Evolutionary conservation across 2,329 filamentous ascomycete genomes (phyloP), one percentile per base, ranked within the genome.

Genomic region (Waltergamsia citrina): DNA sequence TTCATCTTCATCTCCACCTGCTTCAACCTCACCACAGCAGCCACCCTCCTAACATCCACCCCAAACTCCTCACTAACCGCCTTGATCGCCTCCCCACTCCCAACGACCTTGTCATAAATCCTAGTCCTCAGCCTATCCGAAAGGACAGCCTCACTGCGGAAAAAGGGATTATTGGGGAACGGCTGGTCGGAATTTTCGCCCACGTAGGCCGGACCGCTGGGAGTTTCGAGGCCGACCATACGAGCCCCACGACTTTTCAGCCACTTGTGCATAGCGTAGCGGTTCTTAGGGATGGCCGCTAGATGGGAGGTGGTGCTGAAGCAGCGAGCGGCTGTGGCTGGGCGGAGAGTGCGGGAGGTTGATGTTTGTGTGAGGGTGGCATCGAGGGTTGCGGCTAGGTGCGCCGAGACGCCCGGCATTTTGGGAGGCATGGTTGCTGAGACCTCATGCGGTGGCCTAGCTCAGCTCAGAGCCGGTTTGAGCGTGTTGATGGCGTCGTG

Each of bases 1-100:
- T 71, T 55, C 85, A 81, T 87, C 44, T 80, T 67, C 62, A 81
- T 86, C 63, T 95, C 86, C 43, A 94, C 68, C 56, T 86, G 78
- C 63, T 90, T 90, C 49, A 95, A 64, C 48, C 88, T 69, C 38
- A 94, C 81, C 15, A 94, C 83, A 16, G 88, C 88, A 19, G 79
- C 87, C 14, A 94, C 82, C 47, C 88, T 73, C 50, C 84, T 75
- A 58, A 94, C 81, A 49, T 92, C 86, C 17, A 94, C 74, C 19
- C 78, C 75, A 46, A 84, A 71, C 49, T 85, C 73, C 2, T 81
- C 81, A 50, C 85, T 88, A 15, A 93, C 83, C 28, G 72, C 72
- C 49, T 85, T 80, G 41, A 94, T 65, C 37, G 81, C 75, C 54
- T 79, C 67, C 39, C 80, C 79, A 11, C 74, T 54, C n/a, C 59